These are phyloP conservation scores for Salix dunnii DNA, from an alignment of 345 rosid genomes.

Conservation along the genomic window DNA sequence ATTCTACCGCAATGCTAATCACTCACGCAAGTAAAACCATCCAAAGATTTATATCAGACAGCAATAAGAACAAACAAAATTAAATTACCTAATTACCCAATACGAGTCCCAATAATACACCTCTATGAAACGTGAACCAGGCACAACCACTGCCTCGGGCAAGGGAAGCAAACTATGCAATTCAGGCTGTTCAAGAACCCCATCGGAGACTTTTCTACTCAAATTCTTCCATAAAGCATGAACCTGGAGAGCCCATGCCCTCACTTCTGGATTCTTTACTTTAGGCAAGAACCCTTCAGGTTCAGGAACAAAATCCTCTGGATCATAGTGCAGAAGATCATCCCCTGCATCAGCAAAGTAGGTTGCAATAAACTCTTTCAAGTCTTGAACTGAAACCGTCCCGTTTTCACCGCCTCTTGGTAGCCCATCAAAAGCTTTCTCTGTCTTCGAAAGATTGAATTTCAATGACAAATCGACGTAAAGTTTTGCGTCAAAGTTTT, in stretches of 20 bases:
- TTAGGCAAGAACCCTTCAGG: conserved; percentile 62
- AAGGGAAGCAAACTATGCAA: conserved; percentile 73
- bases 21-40: neutral
- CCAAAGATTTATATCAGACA: neutral
- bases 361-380: conserved; percentile 17
- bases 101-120: conserved; percentile 97
- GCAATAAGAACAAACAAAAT: neutral
- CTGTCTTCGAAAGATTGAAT: conserved; percentile 38
- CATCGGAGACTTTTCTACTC: conserved; percentile 50
- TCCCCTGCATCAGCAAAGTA: conserved; percentile 53
- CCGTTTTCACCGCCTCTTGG: conserved; percentile 35
- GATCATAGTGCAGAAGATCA: conserved; percentile 51
- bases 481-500: conserved; percentile 55
- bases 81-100: conserved; percentile 76
- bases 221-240: conserved; percentile 78
- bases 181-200: conserved; percentile 48
- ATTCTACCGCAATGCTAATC: too few relatives aligned
- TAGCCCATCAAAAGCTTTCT: conserved; percentile 50
- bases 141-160: conserved; percentile 60
- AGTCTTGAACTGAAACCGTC: conserved; percentile 14
- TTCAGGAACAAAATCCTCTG: conserved; percentile 58
- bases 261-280: conserved; percentile 59
- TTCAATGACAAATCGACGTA: conserved; percentile 68
- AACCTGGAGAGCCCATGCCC: conserved; percentile 79
- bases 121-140: conserved; percentile 86